Percentiles rank a stretch among this genome's conserved stretches.
phyloP scores from a whole-genome alignment of 2,329 filamentous ascomycete genomes.

The Stromatinia cepivora region DNA sequence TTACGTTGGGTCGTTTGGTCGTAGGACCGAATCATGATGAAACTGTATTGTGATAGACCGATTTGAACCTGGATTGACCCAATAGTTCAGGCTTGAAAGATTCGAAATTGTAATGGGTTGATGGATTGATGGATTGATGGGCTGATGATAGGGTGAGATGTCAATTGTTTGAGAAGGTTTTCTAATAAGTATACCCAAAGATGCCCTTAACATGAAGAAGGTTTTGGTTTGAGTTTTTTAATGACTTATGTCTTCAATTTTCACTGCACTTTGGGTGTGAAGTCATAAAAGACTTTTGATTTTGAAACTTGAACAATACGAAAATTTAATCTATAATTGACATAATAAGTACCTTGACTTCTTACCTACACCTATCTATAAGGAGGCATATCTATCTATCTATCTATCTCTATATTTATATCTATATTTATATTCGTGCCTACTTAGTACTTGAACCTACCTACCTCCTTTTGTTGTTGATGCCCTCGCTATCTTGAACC shows the following conservation, averaged over 20 bases:
- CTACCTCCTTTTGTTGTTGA: neutral
- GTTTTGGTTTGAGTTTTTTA: conserved; percentile 8
- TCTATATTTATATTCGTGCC: neutral
- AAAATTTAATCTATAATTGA: neutral
- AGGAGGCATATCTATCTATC: conserved; percentile 1
- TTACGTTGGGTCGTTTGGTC: conserved; percentile 13
- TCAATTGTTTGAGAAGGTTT: neutral
- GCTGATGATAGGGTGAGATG: conserved; percentile 3
- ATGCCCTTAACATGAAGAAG: neutral
- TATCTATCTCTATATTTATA: neutral
- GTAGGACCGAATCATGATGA: conserved; percentile 15
- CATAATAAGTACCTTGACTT: neutral
- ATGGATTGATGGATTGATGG: conserved; percentile 5
- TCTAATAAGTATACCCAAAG: conserved; percentile 14
- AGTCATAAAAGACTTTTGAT: neutral
- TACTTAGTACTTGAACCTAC: neutral
- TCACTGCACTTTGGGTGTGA: neutral
- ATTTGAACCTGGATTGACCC: neutral
- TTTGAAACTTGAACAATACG: neutral
- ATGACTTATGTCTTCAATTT: neutral
- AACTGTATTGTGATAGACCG: conserved; percentile 4
- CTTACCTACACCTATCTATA: neutral
- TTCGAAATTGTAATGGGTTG: conserved; percentile 5
- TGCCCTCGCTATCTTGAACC: conserved; percentile 14
- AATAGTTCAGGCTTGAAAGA: conserved; percentile 11